Percentiles rank a stretch among this genome's conserved stretches.
Evolutionary conservation across 805 yeast species (phyloP).

Genomic region (Kregervanrija pseudodelftensis): DNA sequence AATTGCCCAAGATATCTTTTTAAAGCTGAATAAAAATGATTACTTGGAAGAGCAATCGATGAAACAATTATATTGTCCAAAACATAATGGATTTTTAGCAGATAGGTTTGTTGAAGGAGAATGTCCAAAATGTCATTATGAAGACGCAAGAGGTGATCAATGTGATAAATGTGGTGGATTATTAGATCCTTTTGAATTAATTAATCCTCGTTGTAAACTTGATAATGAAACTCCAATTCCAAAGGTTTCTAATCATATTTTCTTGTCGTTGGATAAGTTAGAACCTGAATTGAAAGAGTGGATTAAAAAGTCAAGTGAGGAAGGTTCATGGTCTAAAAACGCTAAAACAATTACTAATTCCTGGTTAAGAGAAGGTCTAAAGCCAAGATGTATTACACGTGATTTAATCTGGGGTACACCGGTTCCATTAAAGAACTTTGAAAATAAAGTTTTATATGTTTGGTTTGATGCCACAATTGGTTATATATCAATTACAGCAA

Average conservation of each 20-base stretch:
- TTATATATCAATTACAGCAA: conserved; percentile 92
- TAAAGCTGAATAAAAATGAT: conserved; percentile 67
- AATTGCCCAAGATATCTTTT: conserved; percentile 90
- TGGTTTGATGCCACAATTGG: conserved; percentile 99
- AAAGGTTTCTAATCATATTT: conserved; percentile 77
- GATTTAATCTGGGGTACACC: conserved; percentile 99
- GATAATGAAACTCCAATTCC: conserved; percentile 79
- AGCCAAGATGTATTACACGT: conserved; percentile 94
- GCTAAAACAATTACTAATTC: conserved; percentile 81
- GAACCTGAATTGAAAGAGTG: conserved; percentile 70
- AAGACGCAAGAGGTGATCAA: conserved; percentile 98
- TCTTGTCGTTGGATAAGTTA: conserved; percentile 74
- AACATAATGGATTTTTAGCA: conserved; percentile 86
- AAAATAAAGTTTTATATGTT: conserved; percentile 88
- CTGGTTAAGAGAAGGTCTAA: conserved; percentile 91
- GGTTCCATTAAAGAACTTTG: conserved; percentile 82
- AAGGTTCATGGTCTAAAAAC: conserved; percentile 90
- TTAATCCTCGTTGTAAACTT: conserved; percentile 91
- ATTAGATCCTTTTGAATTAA: conserved; percentile 86
- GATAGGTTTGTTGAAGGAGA: conserved; percentile 97
- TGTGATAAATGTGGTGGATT: conserved; percentile 94
- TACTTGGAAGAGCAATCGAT: conserved; percentile 79
- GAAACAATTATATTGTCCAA: conserved; percentile 87
- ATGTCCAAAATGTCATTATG: conserved; percentile 91
- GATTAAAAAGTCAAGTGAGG: conserved; percentile 57